These are phyloP conservation scores for Aureobasidium sp. DNA, from an alignment of 2,329 filamentous ascomycete species.

Conservation along the genomic window DNA sequence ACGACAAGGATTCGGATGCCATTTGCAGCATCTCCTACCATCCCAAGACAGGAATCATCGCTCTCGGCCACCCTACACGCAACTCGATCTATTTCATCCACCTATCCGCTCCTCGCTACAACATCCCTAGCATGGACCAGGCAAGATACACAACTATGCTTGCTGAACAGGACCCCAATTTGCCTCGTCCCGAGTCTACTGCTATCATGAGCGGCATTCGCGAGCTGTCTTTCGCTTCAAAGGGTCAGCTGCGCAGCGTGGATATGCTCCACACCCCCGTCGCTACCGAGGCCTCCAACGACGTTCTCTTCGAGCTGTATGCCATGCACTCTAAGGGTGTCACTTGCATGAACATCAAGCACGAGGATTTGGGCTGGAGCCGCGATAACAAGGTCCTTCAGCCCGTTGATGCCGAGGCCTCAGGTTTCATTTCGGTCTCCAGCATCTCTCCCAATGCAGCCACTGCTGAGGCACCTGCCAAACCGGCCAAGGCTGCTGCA, in stretches of 20 bases:
- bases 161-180: slow-evolving; percentile 60
- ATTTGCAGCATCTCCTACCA: slow-evolving; percentile 97
- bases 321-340: slow-evolving; percentile 97
- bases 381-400: slow-evolving; percentile 81
- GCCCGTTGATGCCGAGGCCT: slow-evolving; percentile 66
- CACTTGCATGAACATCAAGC: slow-evolving; percentile 79
- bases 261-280: slow-evolving; percentile 70
- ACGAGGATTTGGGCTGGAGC: slow-evolving; percentile 86
- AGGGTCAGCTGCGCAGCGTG: slow-evolving; percentile 80
- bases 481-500: slow-evolving; percentile 27
- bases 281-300: slow-evolving; percentile 54
- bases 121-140: slow-evolving; percentile 71
- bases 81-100: slow-evolving; percentile 98
- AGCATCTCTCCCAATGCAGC: slow-evolving; percentile 37
- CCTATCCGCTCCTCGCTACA: slow-evolving; percentile 88
- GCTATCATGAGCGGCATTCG: slow-evolving; percentile 95
- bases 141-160: slow-evolving; percentile 79
- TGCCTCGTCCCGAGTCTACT: slow-evolving; percentile 85
- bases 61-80: slow-evolving; percentile 89
- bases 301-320: slow-evolving; percentile 85
- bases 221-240: slow-evolving; percentile 85
- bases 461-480: slow-evolving; percentile 23
- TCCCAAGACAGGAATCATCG: slow-evolving; percentile 82
- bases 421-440: slow-evolving; percentile 66
- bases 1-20: slow-evolving; percentile 93